Evolutionary conservation across 306 rosid species (phyloP).

Genomic region (Geum urbanum): DNA sequence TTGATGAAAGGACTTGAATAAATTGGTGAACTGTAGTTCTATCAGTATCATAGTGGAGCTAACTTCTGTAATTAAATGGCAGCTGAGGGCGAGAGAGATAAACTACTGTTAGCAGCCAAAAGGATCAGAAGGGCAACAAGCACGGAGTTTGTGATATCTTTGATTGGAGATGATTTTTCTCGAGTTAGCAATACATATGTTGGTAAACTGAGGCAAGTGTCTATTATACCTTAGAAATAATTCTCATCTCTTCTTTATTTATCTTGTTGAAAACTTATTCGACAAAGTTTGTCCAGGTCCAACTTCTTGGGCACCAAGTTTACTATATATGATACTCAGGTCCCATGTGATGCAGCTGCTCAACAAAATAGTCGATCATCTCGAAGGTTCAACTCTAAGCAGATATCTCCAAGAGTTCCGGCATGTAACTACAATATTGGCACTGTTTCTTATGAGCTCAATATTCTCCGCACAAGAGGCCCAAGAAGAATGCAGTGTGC

Average conservation of each 20-base stretch:
- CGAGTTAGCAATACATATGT: constrained; percentile 59
- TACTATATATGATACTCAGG: constrained; percentile 56
- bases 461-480: constrained; percentile 63
- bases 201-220: constrained; percentile 74
- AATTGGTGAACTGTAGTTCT: background rate
- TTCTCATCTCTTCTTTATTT: constrained; percentile 6
- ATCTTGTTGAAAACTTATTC: constrained; percentile 20
- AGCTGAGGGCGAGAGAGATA: constrained; percentile 68
- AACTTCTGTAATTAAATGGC: constrained; percentile 32
- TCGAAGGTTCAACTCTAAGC: constrained; percentile 58
- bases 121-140: constrained; percentile 71
- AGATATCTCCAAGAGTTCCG: constrained; percentile 68
- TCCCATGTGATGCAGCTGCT: constrained; percentile 35
- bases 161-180: constrained; percentile 64
- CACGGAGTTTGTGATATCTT: constrained; percentile 59
- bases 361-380: constrained; percentile 36
- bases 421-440: constrained; percentile 58
- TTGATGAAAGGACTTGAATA: background rate
- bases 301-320: constrained; percentile 79
- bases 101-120: constrained; percentile 76
- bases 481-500: constrained; percentile 74
- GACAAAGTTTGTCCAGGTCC: constrained; percentile 54
- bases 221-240: constrained; percentile 5
- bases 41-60: constrained; percentile 11
- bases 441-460: constrained; percentile 55